Evolutionary conservation across 2,329 filamentous ascomycete genomes (phyloP).

Genomic region (Peltaster fructicola): DNA sequence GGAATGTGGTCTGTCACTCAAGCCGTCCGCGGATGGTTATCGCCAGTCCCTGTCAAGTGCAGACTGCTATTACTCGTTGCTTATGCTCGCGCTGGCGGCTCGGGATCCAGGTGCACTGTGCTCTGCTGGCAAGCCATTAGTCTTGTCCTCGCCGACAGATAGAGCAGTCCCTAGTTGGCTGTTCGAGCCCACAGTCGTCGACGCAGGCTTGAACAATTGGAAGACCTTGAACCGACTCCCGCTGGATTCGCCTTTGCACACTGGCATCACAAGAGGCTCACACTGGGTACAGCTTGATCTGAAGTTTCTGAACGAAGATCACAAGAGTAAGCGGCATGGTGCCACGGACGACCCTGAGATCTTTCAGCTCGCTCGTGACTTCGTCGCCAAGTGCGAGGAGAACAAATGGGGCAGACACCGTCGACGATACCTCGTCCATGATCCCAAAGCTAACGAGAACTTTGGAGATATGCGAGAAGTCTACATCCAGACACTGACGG

Average conservation of each 20-base stretch:
- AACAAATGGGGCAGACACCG: conserved; percentile 16
- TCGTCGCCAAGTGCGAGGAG: conserved; percentile 18
- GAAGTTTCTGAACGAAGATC: conserved; percentile 21
- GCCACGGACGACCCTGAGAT: conserved; percentile 12
- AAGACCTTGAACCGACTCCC: conserved; percentile 15
- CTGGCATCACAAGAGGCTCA: conserved; percentile 13
- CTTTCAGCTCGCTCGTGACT: conserved; percentile 15
- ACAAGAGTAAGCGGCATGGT: conserved; percentile 11
- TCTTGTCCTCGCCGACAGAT: conserved; percentile 5
- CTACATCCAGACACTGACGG: conserved; percentile 25
- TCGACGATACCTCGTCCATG: conserved; percentile 15
- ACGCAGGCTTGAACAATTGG: conserved; percentile 18
- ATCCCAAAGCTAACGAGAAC: conserved; percentile 16
- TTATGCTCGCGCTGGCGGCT: conserved; percentile 23
- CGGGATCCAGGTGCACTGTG: conserved; percentile 25
- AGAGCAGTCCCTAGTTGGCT: conserved; percentile 12
- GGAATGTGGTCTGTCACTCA: conserved; percentile 22
- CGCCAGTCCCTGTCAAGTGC: conserved; percentile 16
- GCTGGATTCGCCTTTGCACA: conserved; percentile 6
- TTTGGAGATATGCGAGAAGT: conserved; percentile 23
- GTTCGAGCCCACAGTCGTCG: conserved; percentile 17
- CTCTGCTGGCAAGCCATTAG: conserved; percentile 16
- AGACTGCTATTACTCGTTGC: conserved; percentile 24
- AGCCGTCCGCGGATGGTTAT: conserved; percentile 12
- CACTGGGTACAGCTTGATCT: conserved; percentile 25